Conservation (phyloP, 148 eudicot genomes). For the Pouteria glomerata region DNA sequence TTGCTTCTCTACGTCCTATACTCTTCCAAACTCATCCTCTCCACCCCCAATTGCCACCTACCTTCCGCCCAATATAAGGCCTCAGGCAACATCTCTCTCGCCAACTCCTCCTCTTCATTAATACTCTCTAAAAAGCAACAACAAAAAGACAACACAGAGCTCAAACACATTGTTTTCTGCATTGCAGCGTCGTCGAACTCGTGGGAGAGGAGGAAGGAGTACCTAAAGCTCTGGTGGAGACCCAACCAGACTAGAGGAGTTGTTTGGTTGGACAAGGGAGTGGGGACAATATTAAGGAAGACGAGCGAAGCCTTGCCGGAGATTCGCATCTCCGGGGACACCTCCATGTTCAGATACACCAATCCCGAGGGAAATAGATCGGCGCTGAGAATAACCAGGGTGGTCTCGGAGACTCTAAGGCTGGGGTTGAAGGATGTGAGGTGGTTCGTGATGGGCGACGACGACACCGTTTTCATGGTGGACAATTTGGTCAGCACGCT, state of each 20-base stretch:
- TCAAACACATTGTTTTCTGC: slow-evolving; percentile 50
- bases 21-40: slow-evolving; percentile 36
- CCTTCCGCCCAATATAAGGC: background rate
- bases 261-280: slow-evolving; percentile 51
- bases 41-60: slow-evolving; percentile 12
- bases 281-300: slow-evolving; percentile 16
- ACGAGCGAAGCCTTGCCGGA: slow-evolving; percentile 36
- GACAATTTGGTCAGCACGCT: slow-evolving; percentile 50
- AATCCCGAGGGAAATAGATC: slow-evolving; percentile 35
- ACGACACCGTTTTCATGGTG: slow-evolving; percentile 47
- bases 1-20: slow-evolving; percentile 36
- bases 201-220: slow-evolving; percentile 57
- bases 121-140: background rate
- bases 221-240: slow-evolving; percentile 63
- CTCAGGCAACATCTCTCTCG: background rate
- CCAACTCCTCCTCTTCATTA: background rate
- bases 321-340: slow-evolving; percentile 34
- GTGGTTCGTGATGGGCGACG: slow-evolving; percentile 77
- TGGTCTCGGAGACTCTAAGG: slow-evolving; percentile 47
- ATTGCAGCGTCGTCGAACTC: slow-evolving; percentile 48
- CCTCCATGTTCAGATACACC: slow-evolving; percentile 37
- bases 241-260: slow-evolving; percentile 48
- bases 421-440: slow-evolving; percentile 42
- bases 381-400: slow-evolving; percentile 44
- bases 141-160: slow-evolving; percentile 19